phyloP scores from a whole-genome alignment of 1,139 yeast genomes.

The Pneumocystis murina region DNA sequence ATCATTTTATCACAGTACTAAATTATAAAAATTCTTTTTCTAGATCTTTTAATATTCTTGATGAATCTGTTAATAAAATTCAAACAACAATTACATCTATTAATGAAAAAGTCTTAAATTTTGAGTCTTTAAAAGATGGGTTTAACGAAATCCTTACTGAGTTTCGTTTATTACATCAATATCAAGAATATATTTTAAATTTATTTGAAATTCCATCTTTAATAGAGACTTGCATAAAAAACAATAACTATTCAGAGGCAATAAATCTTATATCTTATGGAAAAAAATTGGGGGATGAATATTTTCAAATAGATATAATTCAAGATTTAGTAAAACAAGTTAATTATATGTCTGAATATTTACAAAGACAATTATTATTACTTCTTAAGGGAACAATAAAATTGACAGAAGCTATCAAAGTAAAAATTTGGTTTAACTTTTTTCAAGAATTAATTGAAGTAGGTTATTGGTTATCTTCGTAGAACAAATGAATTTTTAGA shows the following conservation, averaged over 20 bases:
- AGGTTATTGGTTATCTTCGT: background rate
- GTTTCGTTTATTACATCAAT: background rate
- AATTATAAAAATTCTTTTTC: background rate
- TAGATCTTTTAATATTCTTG: background rate
- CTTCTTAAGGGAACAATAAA: background rate
- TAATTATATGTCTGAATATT: background rate
- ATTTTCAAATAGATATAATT: background rate
- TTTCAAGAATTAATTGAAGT: background rate
- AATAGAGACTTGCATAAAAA: background rate
- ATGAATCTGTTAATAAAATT: background rate
- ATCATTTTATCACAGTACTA: background rate
- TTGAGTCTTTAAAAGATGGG: background rate
- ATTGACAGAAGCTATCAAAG: background rate
- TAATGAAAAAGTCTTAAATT: background rate
- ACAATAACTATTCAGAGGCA: background rate
- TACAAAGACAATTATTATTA: background rate
- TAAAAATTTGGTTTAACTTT: background rate
- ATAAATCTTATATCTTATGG: background rate
- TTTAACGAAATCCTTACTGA: background rate
- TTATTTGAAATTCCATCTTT: background rate
- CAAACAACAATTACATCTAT: background rate
- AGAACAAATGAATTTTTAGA: background rate
- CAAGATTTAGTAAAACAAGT: background rate
- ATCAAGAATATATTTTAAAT: background rate
- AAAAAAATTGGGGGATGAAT: background rate